These are phyloP conservation scores for Pleurotus pulmonarius DNA, from an alignment of 768 basidiomycete species.

Conservation along the genomic window DNA sequence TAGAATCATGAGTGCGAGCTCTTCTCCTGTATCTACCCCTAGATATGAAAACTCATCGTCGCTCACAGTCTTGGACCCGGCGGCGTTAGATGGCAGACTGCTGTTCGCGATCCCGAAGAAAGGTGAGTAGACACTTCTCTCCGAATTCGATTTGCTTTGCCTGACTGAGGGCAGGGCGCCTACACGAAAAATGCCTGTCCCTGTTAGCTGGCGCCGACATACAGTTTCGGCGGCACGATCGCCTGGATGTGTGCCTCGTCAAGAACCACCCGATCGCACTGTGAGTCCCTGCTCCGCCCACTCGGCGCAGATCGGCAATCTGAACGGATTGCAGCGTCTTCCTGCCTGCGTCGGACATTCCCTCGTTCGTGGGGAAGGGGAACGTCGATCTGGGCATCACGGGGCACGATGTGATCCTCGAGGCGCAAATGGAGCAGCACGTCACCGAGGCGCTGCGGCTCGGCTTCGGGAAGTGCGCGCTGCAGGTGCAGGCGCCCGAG, in stretches of 20 bases:
- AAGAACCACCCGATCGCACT: constrained; percentile 92
- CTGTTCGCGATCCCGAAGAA: constrained; percentile 98
- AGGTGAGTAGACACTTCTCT: constrained; percentile 42
- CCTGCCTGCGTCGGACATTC: constrained; percentile 94
- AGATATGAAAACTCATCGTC: neutral
- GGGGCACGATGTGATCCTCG: constrained; percentile 95
- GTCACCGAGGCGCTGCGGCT: constrained; percentile 81
- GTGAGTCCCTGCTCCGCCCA: constrained; percentile 39
- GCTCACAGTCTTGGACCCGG: constrained; percentile 46
- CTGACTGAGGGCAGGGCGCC: constrained; percentile 50
- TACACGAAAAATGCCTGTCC: constrained; percentile 87
- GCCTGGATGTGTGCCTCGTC: constrained; percentile 92
- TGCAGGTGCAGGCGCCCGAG: constrained; percentile 92
- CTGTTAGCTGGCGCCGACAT: constrained; percentile 94
- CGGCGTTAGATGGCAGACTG: constrained; percentile 77
- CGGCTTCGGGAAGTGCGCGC: constrained; percentile 87
- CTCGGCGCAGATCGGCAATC: neutral
- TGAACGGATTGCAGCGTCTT: constrained; percentile 63
- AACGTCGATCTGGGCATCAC: constrained; percentile 97
- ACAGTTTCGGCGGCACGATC: constrained; percentile 81
- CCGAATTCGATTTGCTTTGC: neutral
- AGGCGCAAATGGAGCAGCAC: constrained; percentile 75
- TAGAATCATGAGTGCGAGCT: constrained; percentile 9
- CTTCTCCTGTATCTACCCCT: neutral
- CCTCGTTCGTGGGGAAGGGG: constrained; percentile 97